Conservation (phyloP, 129 eudicot species). For the Chrysanthemum makinoi region DNA sequence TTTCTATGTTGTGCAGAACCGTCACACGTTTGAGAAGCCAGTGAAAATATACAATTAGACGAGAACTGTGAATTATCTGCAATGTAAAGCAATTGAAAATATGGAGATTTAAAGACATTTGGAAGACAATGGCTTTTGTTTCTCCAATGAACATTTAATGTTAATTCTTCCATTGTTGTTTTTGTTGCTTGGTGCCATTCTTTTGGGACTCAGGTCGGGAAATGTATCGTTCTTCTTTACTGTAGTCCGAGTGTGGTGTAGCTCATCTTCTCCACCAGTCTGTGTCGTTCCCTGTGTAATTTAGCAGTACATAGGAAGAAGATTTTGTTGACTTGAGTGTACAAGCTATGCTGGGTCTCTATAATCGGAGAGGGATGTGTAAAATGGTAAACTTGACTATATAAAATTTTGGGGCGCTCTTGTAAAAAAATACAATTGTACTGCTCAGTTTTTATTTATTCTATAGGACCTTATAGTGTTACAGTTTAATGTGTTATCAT, state of each 20-base stretch:
- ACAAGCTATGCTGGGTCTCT: conserved; percentile 13
- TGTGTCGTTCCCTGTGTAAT: conserved; percentile 23
- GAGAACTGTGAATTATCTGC: conserved; percentile 4
- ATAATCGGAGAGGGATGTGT: conserved; percentile 1
- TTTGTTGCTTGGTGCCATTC: conserved; percentile 37
- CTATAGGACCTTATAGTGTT: not conserved
- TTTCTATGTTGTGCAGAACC: conserved; percentile 67
- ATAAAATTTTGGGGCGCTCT: not conserved
- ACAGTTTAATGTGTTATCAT: not conserved
- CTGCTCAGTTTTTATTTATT: conserved; percentile 2
- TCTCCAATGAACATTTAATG: conserved; percentile 7
- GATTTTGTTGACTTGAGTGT: conserved; percentile 12
- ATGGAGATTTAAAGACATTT: not conserved
- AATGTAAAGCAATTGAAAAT: conserved; percentile 28
- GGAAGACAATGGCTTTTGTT: conserved; percentile 16
- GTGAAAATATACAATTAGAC: conserved; percentile 88
- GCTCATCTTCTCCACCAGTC: not conserved
- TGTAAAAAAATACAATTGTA: conserved; percentile 16
- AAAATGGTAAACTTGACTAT: conserved; percentile 1
- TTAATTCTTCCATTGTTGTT: conserved; percentile 22
- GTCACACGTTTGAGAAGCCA: conserved; percentile 91
- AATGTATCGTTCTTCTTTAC: conserved; percentile 5
- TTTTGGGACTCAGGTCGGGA: conserved; percentile 24
- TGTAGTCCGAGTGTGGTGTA: conserved; percentile 7
- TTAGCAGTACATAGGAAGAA: conserved; percentile 29